A percentile compares a stretch with the other conserved stretches of the same genome.
These are phyloP conservation scores for Zangia roseola DNA, from an alignment of 768 basidiomycete genomes.

Conservation along the genomic window DNA sequence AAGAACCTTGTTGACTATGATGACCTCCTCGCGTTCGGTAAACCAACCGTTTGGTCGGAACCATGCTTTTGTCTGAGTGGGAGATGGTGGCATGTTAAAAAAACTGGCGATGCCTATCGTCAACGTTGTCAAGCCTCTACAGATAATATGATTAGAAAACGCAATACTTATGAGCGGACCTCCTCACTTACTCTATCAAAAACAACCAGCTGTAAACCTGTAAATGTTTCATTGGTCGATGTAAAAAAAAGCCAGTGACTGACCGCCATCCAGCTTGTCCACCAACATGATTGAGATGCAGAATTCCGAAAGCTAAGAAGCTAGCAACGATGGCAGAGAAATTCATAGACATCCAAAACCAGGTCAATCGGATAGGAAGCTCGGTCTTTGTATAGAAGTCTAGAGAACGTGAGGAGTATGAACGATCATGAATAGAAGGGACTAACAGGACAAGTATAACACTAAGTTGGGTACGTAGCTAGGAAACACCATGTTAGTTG, in stretches of 20 bases:
- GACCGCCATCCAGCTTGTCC: conserved; percentile 18
- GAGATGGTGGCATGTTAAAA: conserved; percentile 60
- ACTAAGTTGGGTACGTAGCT: conserved; percentile 61
- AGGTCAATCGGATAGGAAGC: conserved; percentile 53
- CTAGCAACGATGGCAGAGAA: conserved; percentile 52
- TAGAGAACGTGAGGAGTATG: too few relatives aligned
- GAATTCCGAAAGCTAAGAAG: conserved; percentile 65
- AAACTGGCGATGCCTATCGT: conserved; percentile 53
- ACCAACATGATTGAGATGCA: conserved; percentile 23
- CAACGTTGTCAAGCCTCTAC: conserved; percentile 41
- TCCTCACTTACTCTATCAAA: conserved; percentile 36
- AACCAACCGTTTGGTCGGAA: conserved; percentile 65
- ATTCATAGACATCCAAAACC: conserved; percentile 67
- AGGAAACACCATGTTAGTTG: not conserved
- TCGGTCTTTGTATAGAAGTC: conserved; percentile 58
- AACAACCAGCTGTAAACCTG: conserved; percentile 34
- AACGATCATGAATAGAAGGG: not conserved
- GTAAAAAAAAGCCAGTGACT: conserved; percentile 24
- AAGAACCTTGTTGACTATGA: conserved; percentile 58
- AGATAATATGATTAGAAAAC: not conserved
- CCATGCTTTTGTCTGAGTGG: conserved; percentile 57
- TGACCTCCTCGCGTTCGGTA: conserved; percentile 57
- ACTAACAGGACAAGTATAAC: conserved; percentile 58
- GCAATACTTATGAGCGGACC: not conserved
- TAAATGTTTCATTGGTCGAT: not conserved